Evolutionary conservation across 2,329 filamentous ascomycete genomes (phyloP).

Genomic region (Fusarium tanahbumbuense): DNA sequence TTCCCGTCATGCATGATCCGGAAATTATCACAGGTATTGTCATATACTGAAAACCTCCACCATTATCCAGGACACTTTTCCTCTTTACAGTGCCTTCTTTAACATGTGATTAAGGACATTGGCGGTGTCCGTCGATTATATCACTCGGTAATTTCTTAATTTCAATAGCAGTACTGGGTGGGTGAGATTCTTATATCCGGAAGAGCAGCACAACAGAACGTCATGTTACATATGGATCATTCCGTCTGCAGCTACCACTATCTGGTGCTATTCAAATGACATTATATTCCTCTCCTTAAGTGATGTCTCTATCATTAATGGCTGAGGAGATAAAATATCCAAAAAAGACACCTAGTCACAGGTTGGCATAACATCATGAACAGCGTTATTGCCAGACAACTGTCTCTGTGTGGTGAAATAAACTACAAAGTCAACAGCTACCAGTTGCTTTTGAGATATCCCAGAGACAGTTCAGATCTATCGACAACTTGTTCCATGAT

Average conservation of each 20-base stretch:
- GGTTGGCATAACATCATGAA: neutral
- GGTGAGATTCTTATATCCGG: neutral
- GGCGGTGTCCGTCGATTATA: neutral
- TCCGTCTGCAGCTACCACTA: neutral
- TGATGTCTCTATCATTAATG: neutral
- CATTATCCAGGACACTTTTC: neutral
- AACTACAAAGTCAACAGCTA: neutral
- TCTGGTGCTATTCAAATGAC: neutral
- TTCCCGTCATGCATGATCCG: neutral
- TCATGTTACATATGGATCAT: neutral
- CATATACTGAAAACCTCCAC: neutral
- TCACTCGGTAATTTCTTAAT: neutral
- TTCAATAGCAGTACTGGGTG: neutral
- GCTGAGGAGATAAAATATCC: neutral
- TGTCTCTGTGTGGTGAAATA: neutral
- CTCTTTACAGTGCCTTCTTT: neutral
- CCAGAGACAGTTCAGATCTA: neutral
- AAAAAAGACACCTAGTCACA: neutral
- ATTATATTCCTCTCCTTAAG: neutral
- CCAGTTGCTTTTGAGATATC: neutral
- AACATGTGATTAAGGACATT: neutral
- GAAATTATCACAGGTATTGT: slow-evolving; percentile 1
- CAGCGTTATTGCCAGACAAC: neutral
- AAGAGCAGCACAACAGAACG: neutral
- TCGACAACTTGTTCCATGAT: neutral